Evolutionary conservation across 2,329 filamentous ascomycete genomes (phyloP), one percentile per base, ranked within the genome.

Genomic region (Exserohilum turcica): DNA sequence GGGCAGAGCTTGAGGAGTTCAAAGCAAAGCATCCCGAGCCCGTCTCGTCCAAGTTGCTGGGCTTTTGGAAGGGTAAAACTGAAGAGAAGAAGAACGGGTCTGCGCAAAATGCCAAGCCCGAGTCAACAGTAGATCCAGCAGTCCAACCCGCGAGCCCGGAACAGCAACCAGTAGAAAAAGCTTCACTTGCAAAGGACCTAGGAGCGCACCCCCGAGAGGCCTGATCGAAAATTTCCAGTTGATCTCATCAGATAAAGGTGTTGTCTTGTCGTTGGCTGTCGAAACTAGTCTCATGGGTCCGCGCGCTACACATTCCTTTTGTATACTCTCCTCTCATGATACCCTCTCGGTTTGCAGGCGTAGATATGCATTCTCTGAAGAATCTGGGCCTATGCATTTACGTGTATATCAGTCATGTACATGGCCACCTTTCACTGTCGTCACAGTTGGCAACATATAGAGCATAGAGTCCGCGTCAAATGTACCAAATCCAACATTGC

Each of bases 1-100:
- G 74, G 54, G 67, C 68, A 9, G 74, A 79, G 58, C 63, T 80
- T 21, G 73, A 74, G 48, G 70, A 75, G 43, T 57, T 77, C 37
- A 76, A 77, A 49, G 73, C 75, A 37, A 61, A 59, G 28, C 66
- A 72, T 12, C 59, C 67, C 6, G 63, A 71, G 36, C 60, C 67
- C 6, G 59, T 53, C 5, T 57, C 63, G n/a, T 57, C 65, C 19
- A 60, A 60, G 48, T 44, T 73, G 35, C 49, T 72, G n/a, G 64
- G 66, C 4, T 67, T 73, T 33, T 70, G 60, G 60, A 71, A 65
- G 27, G 53, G 50, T 16, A 68, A 67, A 32, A 48, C 45, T 16
- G 52, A 51, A 7, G 61, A 61, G 19, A 69, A 66, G 28, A 61
- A 56, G n/a, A 50, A 37, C 18, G 58, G 64, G 15, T 39, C 53